Base-by-base conservation (phyloP, 768 basidiomycete genomes). In the Lepiota subincarnata region DNA sequence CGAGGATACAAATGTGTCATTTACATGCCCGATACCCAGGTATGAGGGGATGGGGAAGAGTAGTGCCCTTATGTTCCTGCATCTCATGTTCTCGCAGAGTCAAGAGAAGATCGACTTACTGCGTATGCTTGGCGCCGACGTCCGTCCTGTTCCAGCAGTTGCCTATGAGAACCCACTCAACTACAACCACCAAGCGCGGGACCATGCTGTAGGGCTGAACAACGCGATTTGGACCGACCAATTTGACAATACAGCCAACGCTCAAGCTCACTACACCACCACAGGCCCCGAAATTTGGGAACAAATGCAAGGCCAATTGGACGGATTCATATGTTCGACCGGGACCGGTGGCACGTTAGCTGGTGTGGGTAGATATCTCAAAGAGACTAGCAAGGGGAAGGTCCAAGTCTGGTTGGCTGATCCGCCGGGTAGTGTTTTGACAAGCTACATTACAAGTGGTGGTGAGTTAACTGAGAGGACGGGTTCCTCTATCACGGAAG, bases 71-170 rank as follows among this genome's bases (percentile, higher is more conserved):
- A 3, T 20, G 8, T 44, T 26, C 12, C 14, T 39, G 18, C 49
- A 28, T 54, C 28, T 16, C n/a, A 53, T 35, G 13, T 48, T 39
- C 18, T 20, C 39, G n/a, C 63, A 97, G 88, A 93, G 89, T 66
- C 94, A 96, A 73, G 96, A 99, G 66, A 99, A 99, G 76, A 97
- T 98, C 50, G 96, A 99, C 70, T 83, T 99, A 24, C 77, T 99
- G 51, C 85, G 86, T 50, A 96, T 99, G 96, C 81, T 99, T 19
- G 97, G 97, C 24, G 96, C 97, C 4, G 96, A 98, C 61, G 96
- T 99, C 31, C 77, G 91, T 63, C 90, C 97, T 31, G 97, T 99
- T 1, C 93, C 97, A 14, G 95, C 96, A 1, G 97, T 99, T 28
- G 85, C 97, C 10, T 98, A 89, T 66, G 94, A 98, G 63, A 86